Evolutionary conservation across 805 yeast species (phyloP).

Genomic region (Saccharomycopsis microspora): DNA sequence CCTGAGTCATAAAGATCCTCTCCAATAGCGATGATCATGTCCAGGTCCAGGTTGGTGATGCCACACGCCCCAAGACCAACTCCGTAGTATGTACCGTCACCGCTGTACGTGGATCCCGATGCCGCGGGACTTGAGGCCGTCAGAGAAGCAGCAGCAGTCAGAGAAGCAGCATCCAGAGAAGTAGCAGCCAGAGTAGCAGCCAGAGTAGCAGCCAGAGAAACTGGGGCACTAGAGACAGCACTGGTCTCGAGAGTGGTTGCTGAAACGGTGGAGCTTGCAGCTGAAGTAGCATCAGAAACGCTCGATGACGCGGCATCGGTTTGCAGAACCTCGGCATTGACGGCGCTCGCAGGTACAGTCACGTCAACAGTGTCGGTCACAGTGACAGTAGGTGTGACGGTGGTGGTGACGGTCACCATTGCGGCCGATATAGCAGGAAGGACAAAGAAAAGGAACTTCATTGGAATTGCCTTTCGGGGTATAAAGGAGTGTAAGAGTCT

Average conservation of each 20-base stretch:
- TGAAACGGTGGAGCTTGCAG: not conserved
- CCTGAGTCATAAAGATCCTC: constrained; percentile 23
- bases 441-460: too few relatives aligned
- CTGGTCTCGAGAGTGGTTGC: not conserved
- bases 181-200: constrained; percentile 16
- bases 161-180: not conserved
- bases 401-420: too few relatives aligned
- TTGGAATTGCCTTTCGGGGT: too few relatives aligned
- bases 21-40: constrained; percentile 42
- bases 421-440: too few relatives aligned
- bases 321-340: not conserved
- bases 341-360: too few relatives aligned
- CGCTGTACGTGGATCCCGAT: constrained; percentile 12
- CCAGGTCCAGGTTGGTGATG: constrained; percentile 30
- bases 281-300: too few relatives aligned
- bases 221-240: not conserved
- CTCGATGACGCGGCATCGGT: not conserved
- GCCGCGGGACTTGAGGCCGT: too few relatives aligned
- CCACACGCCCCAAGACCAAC: constrained; percentile 48
- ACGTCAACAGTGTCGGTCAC: too few relatives aligned
- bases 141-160: too few relatives aligned
- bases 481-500: too few relatives aligned
- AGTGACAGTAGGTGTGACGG: too few relatives aligned
- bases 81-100: constrained; percentile 33
- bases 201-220: constrained; percentile 16